A percentile compares a stretch with the other conserved stretches of the same genome.
phyloP scores from a whole-genome alignment of 805 yeast genomes.

The Huiozyma sinensis region DNA sequence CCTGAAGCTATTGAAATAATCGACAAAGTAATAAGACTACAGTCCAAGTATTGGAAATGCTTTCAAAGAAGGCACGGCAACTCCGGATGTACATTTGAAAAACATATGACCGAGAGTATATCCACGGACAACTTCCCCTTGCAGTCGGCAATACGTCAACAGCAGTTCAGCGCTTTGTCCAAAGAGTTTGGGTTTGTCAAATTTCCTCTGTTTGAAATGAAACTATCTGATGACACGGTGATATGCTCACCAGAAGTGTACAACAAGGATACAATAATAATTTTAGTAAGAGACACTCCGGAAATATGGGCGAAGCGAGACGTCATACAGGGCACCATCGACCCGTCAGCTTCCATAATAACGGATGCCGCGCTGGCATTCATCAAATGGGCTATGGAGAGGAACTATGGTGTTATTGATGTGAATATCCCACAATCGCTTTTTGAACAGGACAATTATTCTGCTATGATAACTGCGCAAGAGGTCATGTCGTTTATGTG shows the following conservation, averaged over 20 bases:
- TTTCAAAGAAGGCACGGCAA: constrained; percentile 56
- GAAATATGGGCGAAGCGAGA: constrained; percentile 84
- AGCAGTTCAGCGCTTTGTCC: constrained; percentile 52
- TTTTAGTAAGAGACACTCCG: constrained; percentile 83
- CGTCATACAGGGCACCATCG: constrained; percentile 68
- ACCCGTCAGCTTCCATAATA: constrained; percentile 59
- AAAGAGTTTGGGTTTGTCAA: constrained; percentile 47
- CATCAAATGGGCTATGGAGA: constrained; percentile 53
- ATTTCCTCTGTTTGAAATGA: constrained; percentile 49
- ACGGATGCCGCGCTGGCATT: constrained; percentile 65
- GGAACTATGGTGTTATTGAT: constrained; percentile 72
- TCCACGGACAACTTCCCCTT: constrained; percentile 38
- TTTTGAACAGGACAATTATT: constrained; percentile 41
- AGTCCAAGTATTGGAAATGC: constrained; percentile 80
- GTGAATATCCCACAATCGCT: constrained; percentile 58
- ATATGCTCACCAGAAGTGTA: constrained; percentile 57
- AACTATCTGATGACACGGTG: constrained; percentile 29
- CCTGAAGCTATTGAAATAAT: constrained; percentile 70
- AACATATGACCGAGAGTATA: constrained; percentile 24
- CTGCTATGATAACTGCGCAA: constrained; percentile 58
- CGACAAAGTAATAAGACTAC: constrained; percentile 68
- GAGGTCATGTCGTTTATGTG: constrained; percentile 71
- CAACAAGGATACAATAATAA: constrained; percentile 49
- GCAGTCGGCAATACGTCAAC: constrained; percentile 64
- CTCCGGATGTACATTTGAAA: constrained; percentile 29